phyloP scores from a whole-genome alignment of 2,329 filamentous ascomycete genomes.

The Ceratocystis eucalypticola region DNA sequence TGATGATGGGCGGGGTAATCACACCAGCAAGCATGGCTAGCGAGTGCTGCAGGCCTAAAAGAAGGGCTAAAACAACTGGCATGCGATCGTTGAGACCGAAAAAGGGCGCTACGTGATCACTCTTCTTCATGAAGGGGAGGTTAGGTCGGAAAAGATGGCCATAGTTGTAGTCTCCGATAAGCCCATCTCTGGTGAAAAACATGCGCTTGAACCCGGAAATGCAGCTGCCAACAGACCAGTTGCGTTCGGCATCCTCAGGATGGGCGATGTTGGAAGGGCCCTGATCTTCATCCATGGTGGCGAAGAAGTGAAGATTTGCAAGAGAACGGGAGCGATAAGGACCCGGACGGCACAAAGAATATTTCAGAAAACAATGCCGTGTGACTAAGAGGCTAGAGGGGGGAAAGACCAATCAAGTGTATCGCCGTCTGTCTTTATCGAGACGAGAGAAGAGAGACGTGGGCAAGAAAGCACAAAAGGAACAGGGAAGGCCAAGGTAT shows the following conservation, averaged over 20 bases:
- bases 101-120: slow-evolving; percentile 51
- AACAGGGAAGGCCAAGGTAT: background rate
- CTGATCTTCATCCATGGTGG: slow-evolving; percentile 43
- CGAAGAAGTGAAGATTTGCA: background rate
- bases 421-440: background rate
- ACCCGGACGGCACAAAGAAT: too few species aligned
- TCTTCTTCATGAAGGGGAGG: slow-evolving; percentile 64
- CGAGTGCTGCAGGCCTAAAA: slow-evolving; percentile 68
- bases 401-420: background rate
- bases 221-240: slow-evolving; percentile 22
- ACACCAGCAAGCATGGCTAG: slow-evolving; percentile 63
- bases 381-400: background rate
- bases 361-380: background rate
- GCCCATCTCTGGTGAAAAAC: slow-evolving; percentile 51
- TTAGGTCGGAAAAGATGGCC: slow-evolving; percentile 71
- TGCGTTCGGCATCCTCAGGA: slow-evolving; percentile 25
- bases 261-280: slow-evolving; percentile 38
- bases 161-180: slow-evolving; percentile 83
- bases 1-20: slow-evolving; percentile 66
- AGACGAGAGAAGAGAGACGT: background rate
- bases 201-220: slow-evolving; percentile 25
- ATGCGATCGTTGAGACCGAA: slow-evolving; percentile 72
- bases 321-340: background rate
- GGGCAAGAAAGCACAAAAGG: background rate
- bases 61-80: slow-evolving; percentile 57